Base-by-base conservation (phyloP, 2,329 filamentous ascomycete genomes). In the Diaporthe vaccinii region DNA sequence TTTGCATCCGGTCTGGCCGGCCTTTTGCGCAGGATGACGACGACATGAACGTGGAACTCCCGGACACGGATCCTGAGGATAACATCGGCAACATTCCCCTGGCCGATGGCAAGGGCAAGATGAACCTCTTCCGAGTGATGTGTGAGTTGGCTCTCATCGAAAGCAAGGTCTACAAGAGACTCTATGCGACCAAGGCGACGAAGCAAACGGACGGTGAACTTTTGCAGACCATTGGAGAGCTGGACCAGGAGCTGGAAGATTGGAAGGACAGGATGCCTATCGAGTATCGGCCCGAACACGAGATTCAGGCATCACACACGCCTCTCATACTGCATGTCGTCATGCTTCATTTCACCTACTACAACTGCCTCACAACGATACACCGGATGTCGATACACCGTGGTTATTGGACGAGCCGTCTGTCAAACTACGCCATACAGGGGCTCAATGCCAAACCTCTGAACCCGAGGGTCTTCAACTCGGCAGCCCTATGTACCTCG, bases 311-410 rank as follows among this genome's bases (percentile, higher is more conserved):
- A 0, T 94, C 93, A 0, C 95, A 98, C 83, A 97, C 95, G 0
- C 96, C 96, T 0, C 88, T 98, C n/a, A 96, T 98, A 28, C 87
- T 99, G 28, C 96, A 98, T 78, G 92, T 99, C 71, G 96, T 98
- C 76, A 95, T 98, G 82, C 87, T 99, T 75, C 97, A 99, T 83
- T 97, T 99, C 80, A 93, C 95, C 1, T 99, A 99, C 84, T 98
- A 98, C 87, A 99, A 99, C 83, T 98, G 96, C 80, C 86, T 99
- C 70, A 98, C 96, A 0, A 99, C 97, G 0, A 98, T 99, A 78
- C 97, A 99, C 83, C 94, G 97, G 70, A 99, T 98, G 97, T 98
- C 95, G 57, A 94, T 98, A 41, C 97, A 98, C 80, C 96, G 98
- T 82, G 97, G 97, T 20, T 98, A 98, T 85, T 99, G 97, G 97